Base-by-base conservation (phyloP, 1,139 yeast species). In the Geotrichum bryndzae region DNA sequence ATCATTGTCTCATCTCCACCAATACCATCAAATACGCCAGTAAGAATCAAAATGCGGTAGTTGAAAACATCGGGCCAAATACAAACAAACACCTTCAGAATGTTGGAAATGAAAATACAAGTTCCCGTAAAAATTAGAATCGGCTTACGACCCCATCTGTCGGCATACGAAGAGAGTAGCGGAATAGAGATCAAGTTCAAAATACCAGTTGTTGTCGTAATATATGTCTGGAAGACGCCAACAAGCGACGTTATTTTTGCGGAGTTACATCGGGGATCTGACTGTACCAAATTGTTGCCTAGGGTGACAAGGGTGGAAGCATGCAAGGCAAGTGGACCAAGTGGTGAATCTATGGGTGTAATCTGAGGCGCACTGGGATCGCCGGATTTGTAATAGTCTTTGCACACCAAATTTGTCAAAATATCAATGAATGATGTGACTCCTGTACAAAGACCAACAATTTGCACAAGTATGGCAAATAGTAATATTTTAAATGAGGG, bases 101-200 rank as follows among this genome's bases (percentile, higher is more conserved):
- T 10, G 45, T 70, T 0, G 79, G 74, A 5, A 73, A 1, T 8
- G 78, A 54, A 1, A 1, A 73, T 67, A 25, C 77, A 69, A 27
- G 29, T 33, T 18, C 51, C 53, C 8, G 51, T 29, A 60, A 76
- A 74, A 5, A 80, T 53, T 5, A 80, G 65, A 27, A 85, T 66
- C 41, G 84, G 75, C 64, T 78, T 82, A 56, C 95, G 76, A 0
- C 96, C 96, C 65, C 80, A 77, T 54, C 80, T 74, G 72, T 88
- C 94, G 3, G 89, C 84, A 48, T 83, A 68, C n/a, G 82, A 80
- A 0, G 90, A 90, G 11, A 84, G 70, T 65, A 81, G 61, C 3
- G 74, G 74, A 10, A 67, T 65, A 6, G 65, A 63, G 25, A 70
- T 51, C 23, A 71, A 66, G 1, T 71, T 67, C 54, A 70, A 56